Evolutionary conservation across 2,329 filamentous ascomycete species (phyloP), one percentile per base, ranked within the genome.

Genomic region (Penicillium hordei): DNA sequence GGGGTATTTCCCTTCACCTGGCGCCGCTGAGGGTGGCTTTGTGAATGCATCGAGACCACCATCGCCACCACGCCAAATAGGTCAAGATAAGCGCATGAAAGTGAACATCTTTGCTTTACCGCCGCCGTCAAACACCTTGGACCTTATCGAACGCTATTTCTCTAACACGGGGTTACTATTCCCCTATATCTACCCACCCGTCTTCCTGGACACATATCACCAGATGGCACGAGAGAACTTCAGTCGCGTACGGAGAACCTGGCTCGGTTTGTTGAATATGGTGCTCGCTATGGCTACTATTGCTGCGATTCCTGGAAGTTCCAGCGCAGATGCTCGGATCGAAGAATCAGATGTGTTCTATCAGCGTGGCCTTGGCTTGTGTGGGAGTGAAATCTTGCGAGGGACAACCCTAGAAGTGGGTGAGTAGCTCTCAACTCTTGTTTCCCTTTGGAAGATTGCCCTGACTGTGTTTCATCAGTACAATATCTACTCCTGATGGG

Each of bases 401-500:
- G 65, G 65, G 4, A 64, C 65, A 1, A 67, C 57, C 38, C 48
- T 68, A 10, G 66, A 70, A 58, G 58, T 68, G 39, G 67, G 67
- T 68, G 55, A 50, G 60, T 55, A 39, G 33, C 39, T 51, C 8
- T 17, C 1, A 2, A 17, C 6, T 29, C 4, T 3, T 3, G 15
- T 53, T 5, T 25, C 9, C 6, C 17, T 15, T 36, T 12, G 19
- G 5, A 10, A 12, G 2, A 5, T 36, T 7, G 5, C 17, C 10
- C 46, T 48, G 21, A 48, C 8, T 25, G 4, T 25, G 31, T n/a
- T 12, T 25, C 1, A 2, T 3, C 7, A 76, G 81, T 83, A 0
- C 81, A 83, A 64, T 77, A 76, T 42, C 72, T 83, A 8, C 70
- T 85, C 0, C 58, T 84, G 0, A 74, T 79, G 61, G 76, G 76